Conservation (phyloP, 768 basidiomycete genomes). For the Psilocybe azurescens region DNA sequence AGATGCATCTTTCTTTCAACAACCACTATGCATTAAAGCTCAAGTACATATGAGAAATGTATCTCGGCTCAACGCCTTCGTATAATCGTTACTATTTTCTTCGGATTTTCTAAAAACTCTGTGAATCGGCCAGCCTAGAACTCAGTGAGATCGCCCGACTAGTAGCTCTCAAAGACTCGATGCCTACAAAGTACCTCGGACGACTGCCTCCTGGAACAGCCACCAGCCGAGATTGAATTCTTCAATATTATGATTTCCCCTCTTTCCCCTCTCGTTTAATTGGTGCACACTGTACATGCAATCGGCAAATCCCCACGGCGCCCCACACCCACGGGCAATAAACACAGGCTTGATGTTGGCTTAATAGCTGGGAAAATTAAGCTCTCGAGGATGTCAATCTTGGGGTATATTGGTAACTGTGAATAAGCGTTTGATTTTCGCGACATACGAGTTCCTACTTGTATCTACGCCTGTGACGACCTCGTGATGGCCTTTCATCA, state of each 20-base stretch:
- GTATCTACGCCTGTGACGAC: constrained; percentile 12
- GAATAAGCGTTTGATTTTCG: constrained; percentile 22
- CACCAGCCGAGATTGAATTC: no score
- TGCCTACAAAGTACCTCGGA: no score
- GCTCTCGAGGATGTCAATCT: neutral
- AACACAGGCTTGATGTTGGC: constrained; percentile 18
- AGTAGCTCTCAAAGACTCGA: neutral
- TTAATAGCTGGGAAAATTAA: constrained; percentile 9
- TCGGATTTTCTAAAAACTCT: no score
- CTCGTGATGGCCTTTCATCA: constrained; percentile 23
- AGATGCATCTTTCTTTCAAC: no score
- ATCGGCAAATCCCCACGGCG: constrained; percentile 19
- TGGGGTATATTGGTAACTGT: constrained; percentile 1
- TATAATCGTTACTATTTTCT: no score
- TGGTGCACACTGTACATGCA: no score
- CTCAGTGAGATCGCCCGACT: neutral
- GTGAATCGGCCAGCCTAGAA: neutral
- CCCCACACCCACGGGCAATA: constrained; percentile 20
- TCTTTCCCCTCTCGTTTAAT: no score
- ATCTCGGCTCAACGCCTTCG: no score
- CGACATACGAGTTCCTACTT: constrained; percentile 10
- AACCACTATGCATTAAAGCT: no score
- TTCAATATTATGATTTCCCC: no score
- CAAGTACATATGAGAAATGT: no score
- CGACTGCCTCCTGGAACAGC: no score